phyloP scores from a whole-genome alignment of 2,329 filamentous ascomycete species.

The Cercospora sojina region DNA sequence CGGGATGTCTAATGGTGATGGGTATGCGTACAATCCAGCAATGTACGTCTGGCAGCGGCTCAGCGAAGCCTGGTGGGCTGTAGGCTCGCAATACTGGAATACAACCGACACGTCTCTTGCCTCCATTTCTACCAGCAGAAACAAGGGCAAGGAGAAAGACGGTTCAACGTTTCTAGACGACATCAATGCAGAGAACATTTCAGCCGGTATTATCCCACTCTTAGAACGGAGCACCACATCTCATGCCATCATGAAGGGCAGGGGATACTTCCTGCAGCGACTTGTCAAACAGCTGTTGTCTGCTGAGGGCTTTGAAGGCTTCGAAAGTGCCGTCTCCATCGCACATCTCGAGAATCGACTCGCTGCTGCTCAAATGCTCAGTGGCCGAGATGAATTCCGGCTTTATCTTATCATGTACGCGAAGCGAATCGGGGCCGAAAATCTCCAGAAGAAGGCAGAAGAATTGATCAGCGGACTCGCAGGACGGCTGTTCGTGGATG shows the following conservation, averaged over 20 bases:
- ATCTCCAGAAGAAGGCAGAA: constrained; percentile 82
- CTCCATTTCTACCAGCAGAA: constrained; percentile 66
- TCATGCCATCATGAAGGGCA: constrained; percentile 85
- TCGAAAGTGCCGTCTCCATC: constrained; percentile 88
- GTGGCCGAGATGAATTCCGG: constrained; percentile 86
- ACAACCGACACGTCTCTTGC: constrained; percentile 88
- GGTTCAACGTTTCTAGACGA: constrained; percentile 53
- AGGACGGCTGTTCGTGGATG: constrained; percentile 66
- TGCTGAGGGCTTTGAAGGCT: constrained; percentile 85
- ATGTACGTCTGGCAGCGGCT: constrained; percentile 93
- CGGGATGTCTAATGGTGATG: constrained; percentile 92
- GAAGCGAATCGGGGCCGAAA: constrained; percentile 89
- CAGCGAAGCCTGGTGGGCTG: constrained; percentile 98
- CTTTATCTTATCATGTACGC: constrained; percentile 98
- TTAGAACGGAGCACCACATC: constrained; percentile 93
- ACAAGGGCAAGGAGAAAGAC: constrained; percentile 20
- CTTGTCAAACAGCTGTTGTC: constrained; percentile 87
- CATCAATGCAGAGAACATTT: constrained; percentile 62
- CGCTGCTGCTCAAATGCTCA: constrained; percentile 80
- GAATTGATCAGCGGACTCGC: constrained; percentile 82
- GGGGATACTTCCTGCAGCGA: constrained; percentile 85
- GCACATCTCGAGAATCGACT: constrained; percentile 94
- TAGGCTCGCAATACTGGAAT: constrained; percentile 98
- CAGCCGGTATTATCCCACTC: constrained; percentile 88
- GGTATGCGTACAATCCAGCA: constrained; percentile 79